phyloP scores from a whole-genome alignment of 1,284 basidiomycete species.

The Ganoderma meredithae region DNA sequence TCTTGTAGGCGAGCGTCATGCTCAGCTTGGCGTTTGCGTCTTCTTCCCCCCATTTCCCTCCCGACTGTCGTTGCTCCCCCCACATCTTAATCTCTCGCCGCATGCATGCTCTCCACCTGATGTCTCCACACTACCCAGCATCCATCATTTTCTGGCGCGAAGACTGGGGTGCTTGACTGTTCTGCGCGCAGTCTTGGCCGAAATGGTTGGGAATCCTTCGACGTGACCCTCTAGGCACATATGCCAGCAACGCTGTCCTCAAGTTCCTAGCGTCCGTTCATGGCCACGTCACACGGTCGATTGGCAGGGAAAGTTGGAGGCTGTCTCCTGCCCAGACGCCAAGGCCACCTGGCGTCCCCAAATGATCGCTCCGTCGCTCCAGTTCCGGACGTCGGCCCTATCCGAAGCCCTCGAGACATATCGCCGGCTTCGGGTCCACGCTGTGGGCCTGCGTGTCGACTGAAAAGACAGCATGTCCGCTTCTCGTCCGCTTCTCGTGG shows the following conservation, averaged over 20 bases:
- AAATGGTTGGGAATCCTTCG: not conserved
- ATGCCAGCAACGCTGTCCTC: not conserved
- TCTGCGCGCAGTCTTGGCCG: not conserved
- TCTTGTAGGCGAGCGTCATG: slow-evolving; percentile 56
- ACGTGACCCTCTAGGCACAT: not conserved
- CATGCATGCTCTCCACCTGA: not conserved
- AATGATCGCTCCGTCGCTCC: not conserved
- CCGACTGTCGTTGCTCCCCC: not conserved
- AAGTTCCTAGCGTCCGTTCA: not conserved
- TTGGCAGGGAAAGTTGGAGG: not conserved
- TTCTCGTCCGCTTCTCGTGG: not conserved
- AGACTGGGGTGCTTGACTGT: not conserved
- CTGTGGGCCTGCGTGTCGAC: not conserved
- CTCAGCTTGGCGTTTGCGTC: not conserved
- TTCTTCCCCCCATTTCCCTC: not conserved
- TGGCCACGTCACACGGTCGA: not conserved
- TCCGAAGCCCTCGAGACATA: not conserved
- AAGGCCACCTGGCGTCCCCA: not conserved
- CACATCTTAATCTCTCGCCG: not conserved
- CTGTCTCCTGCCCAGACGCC: not conserved
- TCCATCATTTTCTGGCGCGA: not conserved
- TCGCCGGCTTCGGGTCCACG: not conserved
- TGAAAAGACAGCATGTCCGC: not conserved
- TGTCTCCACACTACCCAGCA: not conserved
- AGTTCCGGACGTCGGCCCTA: not conserved